phyloP scores from a whole-genome alignment of 257 asterid species.

The Handroanthus guayacan region DNA sequence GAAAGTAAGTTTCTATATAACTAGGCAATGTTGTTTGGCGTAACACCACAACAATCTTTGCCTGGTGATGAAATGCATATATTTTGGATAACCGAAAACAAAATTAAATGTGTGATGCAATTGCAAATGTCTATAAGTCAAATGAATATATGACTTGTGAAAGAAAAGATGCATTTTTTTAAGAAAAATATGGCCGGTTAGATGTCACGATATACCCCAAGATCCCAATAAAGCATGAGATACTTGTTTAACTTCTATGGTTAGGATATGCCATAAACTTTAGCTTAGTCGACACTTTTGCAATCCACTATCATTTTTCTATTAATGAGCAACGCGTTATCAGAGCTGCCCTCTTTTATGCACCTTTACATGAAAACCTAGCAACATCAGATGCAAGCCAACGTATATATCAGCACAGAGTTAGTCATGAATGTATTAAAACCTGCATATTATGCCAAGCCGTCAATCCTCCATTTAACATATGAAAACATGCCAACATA shows the following conservation, averaged over 20 bases:
- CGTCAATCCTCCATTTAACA: neutral
- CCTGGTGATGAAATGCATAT: neutral
- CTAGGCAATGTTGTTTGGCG: neutral
- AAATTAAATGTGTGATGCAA: slow-evolving; percentile 1
- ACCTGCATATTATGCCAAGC: neutral
- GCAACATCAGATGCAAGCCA: neutral
- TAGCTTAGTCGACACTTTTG: neutral
- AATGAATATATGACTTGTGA: neutral
- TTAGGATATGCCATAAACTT: neutral
- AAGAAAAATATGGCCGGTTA: neutral
- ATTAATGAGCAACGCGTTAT: neutral
- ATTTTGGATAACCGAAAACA: neutral
- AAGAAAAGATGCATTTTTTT: neutral
- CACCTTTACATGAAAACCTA: slow-evolving; percentile 13
- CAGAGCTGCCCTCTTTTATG: neutral
- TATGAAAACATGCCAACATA: neutral
- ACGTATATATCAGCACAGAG: neutral
- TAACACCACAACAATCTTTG: neutral
- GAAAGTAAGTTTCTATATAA: neutral
- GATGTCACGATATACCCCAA: slow-evolving; percentile 1
- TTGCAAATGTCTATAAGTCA: neutral
- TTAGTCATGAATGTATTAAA: neutral
- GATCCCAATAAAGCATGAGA: slow-evolving; percentile 12
- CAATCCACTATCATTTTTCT: neutral
- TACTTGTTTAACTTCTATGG: neutral